A percentile compares a stretch with the other conserved stretches of the same genome.
Conservation (phyloP, 768 basidiomycete genomes). For the Coprinellus aureogranulatus region DNA sequence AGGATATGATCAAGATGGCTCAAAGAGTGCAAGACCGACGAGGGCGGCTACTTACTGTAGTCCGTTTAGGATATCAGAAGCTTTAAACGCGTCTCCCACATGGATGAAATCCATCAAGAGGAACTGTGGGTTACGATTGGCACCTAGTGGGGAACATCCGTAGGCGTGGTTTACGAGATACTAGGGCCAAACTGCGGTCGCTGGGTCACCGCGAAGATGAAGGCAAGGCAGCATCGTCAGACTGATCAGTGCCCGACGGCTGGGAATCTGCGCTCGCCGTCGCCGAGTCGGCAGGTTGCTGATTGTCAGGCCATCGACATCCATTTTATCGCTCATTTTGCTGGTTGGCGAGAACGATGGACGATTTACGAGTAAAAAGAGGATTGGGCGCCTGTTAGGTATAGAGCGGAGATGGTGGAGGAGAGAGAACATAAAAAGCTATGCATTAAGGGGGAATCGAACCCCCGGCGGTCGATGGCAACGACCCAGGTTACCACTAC, state of each 20-base stretch:
- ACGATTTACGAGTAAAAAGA: not conserved
- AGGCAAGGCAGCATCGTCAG: not conserved
- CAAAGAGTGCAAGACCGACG: not conserved
- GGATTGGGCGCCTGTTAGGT: not conserved
- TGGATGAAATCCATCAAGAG: constrained; percentile 54
- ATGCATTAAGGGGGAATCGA: constrained; percentile 84
- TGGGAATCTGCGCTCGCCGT: too few relatives aligned
- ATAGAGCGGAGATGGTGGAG: not conserved
- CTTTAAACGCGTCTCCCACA: constrained; percentile 42
- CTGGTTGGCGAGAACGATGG: too few relatives aligned
- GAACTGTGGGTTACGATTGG: constrained; percentile 48
- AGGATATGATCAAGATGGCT: too few relatives aligned
- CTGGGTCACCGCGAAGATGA: too few relatives aligned
- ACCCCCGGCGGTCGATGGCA: constrained; percentile 61
- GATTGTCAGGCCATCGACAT: too few relatives aligned
- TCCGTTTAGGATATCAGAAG: constrained; percentile 46
- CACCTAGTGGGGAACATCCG: constrained; percentile 42
- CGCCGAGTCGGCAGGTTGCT: too few relatives aligned
- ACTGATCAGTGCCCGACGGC: not conserved
- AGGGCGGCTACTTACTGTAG: constrained; percentile 27
- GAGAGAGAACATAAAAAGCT: not conserved
- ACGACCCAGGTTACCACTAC: constrained; percentile 8
- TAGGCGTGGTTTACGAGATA: constrained; percentile 40
- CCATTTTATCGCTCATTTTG: too few relatives aligned
- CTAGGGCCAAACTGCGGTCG: too few relatives aligned